These are phyloP conservation scores for Apophysomyces ossiformis DNA, from an alignment of 371 early-diverging fungal species.

Conservation along the genomic window DNA sequence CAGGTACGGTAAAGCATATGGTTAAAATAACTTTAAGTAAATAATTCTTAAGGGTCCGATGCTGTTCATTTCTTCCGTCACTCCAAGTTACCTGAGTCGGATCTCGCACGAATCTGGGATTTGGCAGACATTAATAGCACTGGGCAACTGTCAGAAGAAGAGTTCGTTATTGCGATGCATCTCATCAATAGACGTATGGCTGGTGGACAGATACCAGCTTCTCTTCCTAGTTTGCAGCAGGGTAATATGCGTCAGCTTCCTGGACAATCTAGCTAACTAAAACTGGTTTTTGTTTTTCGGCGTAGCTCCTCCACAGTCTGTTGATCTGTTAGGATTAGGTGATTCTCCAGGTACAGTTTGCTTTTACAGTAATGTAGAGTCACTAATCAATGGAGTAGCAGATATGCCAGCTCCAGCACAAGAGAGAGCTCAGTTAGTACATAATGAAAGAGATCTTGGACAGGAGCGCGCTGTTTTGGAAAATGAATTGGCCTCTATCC, in stretches of 20 bases:
- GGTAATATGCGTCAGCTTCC: conserved; percentile 6
- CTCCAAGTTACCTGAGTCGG: conserved; percentile 69
- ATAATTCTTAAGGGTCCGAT: conserved; percentile 55
- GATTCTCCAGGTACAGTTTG: conserved; percentile 11
- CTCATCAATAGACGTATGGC: conserved; percentile 60
- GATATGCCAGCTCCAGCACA: not conserved
- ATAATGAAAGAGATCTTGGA: not conserved
- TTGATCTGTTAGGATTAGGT: conserved; percentile 33
- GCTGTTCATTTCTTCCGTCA: conserved; percentile 78
- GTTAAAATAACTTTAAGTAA: not conserved
- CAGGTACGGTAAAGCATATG: conserved; percentile 24
- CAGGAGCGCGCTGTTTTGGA: conserved; percentile 22
- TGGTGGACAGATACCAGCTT: conserved; percentile 46
- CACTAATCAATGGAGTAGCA: not conserved
- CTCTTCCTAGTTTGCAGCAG: conserved; percentile 19
- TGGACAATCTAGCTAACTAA: not conserved
- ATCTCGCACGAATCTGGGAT: conserved; percentile 78
- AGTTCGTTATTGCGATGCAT: conserved; percentile 68
- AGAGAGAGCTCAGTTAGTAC: not conserved
- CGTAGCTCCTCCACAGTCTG: conserved; percentile 2
- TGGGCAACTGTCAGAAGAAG: conserved; percentile 50
- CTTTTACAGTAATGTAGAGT: not conserved
- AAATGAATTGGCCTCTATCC: conserved; percentile 18
- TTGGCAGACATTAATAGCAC: conserved; percentile 54
- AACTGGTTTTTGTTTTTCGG: not conserved